Evolutionary conservation across 441 rosid genomes (phyloP), one percentile per base, ranked within the genome.

Genomic region (Populus hybrid): DNA sequence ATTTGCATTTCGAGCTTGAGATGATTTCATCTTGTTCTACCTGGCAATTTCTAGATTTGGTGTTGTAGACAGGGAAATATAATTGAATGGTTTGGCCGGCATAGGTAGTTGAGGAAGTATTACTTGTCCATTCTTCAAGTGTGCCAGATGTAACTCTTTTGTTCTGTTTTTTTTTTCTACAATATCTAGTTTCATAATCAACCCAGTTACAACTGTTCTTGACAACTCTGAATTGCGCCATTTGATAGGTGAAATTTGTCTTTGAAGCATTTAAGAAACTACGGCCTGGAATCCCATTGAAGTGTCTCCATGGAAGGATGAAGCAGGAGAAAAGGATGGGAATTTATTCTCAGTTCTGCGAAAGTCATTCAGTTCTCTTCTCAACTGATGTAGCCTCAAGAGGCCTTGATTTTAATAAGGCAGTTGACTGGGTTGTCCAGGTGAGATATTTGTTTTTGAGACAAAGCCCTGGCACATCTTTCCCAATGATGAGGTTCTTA

Each of bases 401-500:
- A 88, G 99, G 99, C 70, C 97, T 95, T 82, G 98, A 95, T 84
- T 95, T 95, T 80, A 92, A 90, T 40, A 88, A 90, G 88, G 90
- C 90, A 70, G 97, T 95, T 66, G 98, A 95, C 80, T 94, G 99
- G 99, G 97, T 94, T 80, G 89, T 95, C 76, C 99, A 95, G 97
- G 99, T 95, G 74, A 78, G 76, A 42, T 72, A 38, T 76, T 81
- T 35, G 1, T 69, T 74, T n/a, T 67, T 28, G 9, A 23, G 16
- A 40, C 11, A 71, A 77, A 65, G 42, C 28, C 23, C 57, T 77
- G 40, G 32, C 32, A 9, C 36, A 10, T 30, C 50, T 72, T 50
- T n/a, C 76, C 14, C 59, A 34, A 65, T 16, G 77, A 21, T 34
- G n/a, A 5, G 40, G 50, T 69, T 72, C 57, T 75, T 74, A 38